Percentiles rank a stretch among this genome's conserved stretches.
These are phyloP conservation scores for Aspergillus flavus DNA, from an alignment of 2,329 filamentous ascomycete genomes.

Conservation along the genomic window DNA sequence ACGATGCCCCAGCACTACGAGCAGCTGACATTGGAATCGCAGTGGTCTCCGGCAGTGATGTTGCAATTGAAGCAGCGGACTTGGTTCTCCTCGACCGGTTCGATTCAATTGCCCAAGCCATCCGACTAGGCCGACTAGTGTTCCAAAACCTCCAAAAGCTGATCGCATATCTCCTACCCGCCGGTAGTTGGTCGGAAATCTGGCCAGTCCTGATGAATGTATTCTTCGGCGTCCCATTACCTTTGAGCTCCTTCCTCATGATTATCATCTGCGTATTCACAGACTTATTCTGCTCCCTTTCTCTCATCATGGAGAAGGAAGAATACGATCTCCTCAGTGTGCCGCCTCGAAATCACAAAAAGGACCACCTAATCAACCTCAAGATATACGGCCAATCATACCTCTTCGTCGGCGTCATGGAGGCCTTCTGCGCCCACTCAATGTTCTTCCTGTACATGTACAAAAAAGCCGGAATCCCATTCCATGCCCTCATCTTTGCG, in stretches of 20 bases:
- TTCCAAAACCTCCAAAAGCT: slow-evolving; percentile 43
- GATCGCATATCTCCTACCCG: slow-evolving; percentile 51
- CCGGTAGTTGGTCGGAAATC: slow-evolving; percentile 59
- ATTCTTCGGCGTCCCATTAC: slow-evolving; percentile 57
- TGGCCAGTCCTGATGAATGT: slow-evolving; percentile 61
- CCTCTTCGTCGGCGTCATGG: slow-evolving; percentile 56
- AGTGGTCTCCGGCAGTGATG: slow-evolving; percentile 43
- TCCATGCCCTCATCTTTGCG: slow-evolving; percentile 52
- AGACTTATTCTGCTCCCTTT: slow-evolving; percentile 55
- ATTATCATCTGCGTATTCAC: slow-evolving; percentile 62
- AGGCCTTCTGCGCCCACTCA: slow-evolving; percentile 52
- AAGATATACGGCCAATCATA: slow-evolving; percentile 57
- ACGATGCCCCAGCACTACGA: slow-evolving; percentile 38
- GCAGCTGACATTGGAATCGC: slow-evolving; percentile 38
- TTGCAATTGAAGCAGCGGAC: slow-evolving; percentile 45
- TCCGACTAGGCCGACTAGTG: slow-evolving; percentile 36
- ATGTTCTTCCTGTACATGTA: slow-evolving; percentile 61
- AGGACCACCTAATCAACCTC: slow-evolving; percentile 56
- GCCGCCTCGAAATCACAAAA: slow-evolving; percentile 54
- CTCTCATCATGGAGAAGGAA: slow-evolving; percentile 59
- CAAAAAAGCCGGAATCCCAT: slow-evolving; percentile 51
- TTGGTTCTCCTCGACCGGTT: slow-evolving; percentile 41
- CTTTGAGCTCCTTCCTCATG: slow-evolving; percentile 58
- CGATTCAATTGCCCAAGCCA: slow-evolving; percentile 37
- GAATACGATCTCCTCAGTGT: slow-evolving; percentile 57